Evolutionary conservation across 257 asterid genomes (phyloP).

Genomic region (Penstemon davidsonii): DNA sequence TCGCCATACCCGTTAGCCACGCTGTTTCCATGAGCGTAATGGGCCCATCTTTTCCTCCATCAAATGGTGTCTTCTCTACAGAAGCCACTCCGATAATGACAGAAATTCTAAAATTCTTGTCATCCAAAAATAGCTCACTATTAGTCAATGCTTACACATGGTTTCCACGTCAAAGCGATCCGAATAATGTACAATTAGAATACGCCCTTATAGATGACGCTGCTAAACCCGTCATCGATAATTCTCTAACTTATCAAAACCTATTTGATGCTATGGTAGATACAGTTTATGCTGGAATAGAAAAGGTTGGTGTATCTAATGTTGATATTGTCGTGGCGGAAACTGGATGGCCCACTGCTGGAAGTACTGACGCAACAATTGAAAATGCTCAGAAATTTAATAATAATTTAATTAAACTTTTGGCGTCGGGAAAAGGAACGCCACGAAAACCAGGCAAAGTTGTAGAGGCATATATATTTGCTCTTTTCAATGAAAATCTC

Average conservation of each 20-base stretch:
- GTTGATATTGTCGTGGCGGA: constrained; percentile 7
- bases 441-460: too few relatives aligned
- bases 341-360: too few relatives aligned
- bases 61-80: constrained; percentile 21
- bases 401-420: too few relatives aligned
- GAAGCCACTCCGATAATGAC: background rate
- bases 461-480: too few relatives aligned
- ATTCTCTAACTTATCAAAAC: constrained; percentile 24
- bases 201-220: constrained; percentile 33
- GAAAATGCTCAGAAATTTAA: too few relatives aligned
- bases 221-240: background rate
- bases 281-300: constrained; percentile 42
- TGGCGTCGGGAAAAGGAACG: too few relatives aligned
- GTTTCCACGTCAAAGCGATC: constrained; percentile 34
- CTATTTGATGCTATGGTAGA: constrained; percentile 49
- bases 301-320: constrained; percentile 28
- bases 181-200: constrained; percentile 25
- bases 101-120: constrained; percentile 24
- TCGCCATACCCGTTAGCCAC: too few relatives aligned
- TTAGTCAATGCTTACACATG: constrained; percentile 44
- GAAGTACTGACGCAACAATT: too few relatives aligned
- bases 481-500: too few relatives aligned
- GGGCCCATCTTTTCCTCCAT: constrained; percentile 43
- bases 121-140: constrained; percentile 30
- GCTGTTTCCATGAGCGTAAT: background rate